Evolutionary conservation across 805 yeast genomes (phyloP).

Genomic region (Cyberlindnera maclurae): DNA sequence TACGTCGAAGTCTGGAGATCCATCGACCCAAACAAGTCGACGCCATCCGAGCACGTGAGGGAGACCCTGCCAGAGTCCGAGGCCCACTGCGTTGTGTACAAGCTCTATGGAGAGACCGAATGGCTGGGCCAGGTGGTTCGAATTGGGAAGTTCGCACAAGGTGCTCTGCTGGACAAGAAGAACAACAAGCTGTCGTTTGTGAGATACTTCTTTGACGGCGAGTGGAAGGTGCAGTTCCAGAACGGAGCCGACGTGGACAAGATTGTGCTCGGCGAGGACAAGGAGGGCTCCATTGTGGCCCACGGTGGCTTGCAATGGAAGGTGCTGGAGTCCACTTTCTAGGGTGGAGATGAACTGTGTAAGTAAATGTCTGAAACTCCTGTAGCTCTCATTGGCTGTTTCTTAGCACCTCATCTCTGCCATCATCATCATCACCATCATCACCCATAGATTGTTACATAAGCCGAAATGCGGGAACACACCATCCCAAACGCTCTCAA

Average conservation of each 20-base stretch:
- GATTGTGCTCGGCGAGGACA: slow-evolving; percentile 14
- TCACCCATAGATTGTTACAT: no score
- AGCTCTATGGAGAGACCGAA: slow-evolving; percentile 10
- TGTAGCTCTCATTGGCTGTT: no score
- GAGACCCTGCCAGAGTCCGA: slow-evolving; percentile 25
- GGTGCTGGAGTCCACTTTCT: slow-evolving; percentile 13
- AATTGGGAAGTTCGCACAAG: slow-evolving; percentile 48
- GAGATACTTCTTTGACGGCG: slow-evolving; percentile 12
- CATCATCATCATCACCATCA: no score
- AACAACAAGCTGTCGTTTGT: slow-evolving; percentile 15
- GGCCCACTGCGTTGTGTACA: slow-evolving; percentile 28
- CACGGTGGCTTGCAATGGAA: slow-evolving; percentile 13
- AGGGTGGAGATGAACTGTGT: no score
- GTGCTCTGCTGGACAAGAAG: slow-evolving; percentile 29
- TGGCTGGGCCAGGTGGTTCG: slow-evolving; percentile 39
- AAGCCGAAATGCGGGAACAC: no score
- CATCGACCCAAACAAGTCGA: slow-evolving; percentile 31
- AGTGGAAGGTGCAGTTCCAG: slow-evolving; percentile 15
- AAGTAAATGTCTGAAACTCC: no score
- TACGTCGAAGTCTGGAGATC: slow-evolving; percentile 52
- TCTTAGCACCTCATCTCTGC: no score
- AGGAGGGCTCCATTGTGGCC: slow-evolving; percentile 6
- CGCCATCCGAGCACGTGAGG: slow-evolving; percentile 22
- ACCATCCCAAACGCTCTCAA: no score
- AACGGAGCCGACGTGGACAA: slow-evolving; percentile 15